Base-by-base conservation (phyloP, 1,284 basidiomycete species). In the Polyporus tsugae region DNA sequence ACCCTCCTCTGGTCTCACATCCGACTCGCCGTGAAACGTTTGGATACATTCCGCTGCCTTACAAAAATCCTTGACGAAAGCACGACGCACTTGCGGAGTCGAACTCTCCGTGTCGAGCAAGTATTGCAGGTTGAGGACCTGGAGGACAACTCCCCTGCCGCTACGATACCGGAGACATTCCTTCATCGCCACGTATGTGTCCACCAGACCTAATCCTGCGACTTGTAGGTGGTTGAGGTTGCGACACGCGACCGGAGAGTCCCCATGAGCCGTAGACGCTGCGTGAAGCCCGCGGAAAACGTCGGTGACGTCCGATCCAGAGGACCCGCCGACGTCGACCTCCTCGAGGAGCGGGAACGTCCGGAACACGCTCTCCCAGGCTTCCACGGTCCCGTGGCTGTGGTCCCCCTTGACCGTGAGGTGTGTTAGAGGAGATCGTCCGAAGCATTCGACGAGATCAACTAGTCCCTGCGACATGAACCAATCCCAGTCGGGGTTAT, bases 301-400 rank as follows among this genome's bases (percentile, higher is more conserved):
- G 6, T 17, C 10, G 41, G 13, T 4, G 6, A 44, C 60, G 0
- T 59, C 22, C 6, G 4, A n/a, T 13, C 11, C 19, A 22, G 6
- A 5, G 33, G 22, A 33, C 33, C 4, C 25, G 25, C 13, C 9
- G 41, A 61, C 9, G 7, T 10, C 22, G 9, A 61, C 29, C 17
- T 17, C 22, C 60, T 61, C 41, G 25, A 61, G 60, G 39, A 61
- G 60, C 9, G 60, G 60, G 25, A 61, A 61, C 11, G 39, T 38
- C 10, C 41, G 38, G 25, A 61, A 44, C 6, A 61, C 13, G 2
- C 7, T 36, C 22, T 11, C 39, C 60, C 60, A 61, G 6, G 6
- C 39, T 2, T 6, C 59, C 19, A 4, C 22, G n/a, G 57, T 36
- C 15, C 36, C 35, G 4, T 39, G 11, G 9, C 6, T 4, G 2